Percentiles rank a stretch among this genome's conserved stretches.
phyloP scores from a whole-genome alignment of 257 asterid genomes.

The Ajuga chamaepitys region DNA sequence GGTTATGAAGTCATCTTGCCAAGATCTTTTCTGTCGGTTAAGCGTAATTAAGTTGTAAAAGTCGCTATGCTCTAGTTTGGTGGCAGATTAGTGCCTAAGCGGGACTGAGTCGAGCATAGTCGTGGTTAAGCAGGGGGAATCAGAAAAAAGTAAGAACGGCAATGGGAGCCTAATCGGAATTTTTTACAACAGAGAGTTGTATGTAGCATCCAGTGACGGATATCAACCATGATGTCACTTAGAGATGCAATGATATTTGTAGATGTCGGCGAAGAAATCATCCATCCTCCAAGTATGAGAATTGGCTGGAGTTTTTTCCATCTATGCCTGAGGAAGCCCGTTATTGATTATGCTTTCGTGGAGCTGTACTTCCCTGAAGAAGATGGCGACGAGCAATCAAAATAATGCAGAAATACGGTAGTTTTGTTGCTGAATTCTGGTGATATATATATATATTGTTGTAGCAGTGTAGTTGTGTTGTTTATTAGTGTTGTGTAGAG shows the following conservation, averaged over 20 bases:
- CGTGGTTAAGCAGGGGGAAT: too few species aligned
- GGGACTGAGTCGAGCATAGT: too few species aligned
- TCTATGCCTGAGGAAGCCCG: background rate
- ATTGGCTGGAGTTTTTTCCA: background rate
- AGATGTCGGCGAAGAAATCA: background rate
- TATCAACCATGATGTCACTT: slow-evolving; percentile 37
- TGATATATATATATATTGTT: background rate
- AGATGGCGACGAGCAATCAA: slow-evolving; percentile 11
- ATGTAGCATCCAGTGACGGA: slow-evolving; percentile 25
- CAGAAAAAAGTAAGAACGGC: too few species aligned
- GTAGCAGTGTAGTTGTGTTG: slow-evolving; percentile 19
- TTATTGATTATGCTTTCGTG: background rate
- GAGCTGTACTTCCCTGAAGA: background rate
- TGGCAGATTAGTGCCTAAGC: too few species aligned
- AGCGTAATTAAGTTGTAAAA: too few species aligned
- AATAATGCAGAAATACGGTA: slow-evolving; percentile 16
- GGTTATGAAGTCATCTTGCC: slow-evolving; percentile 17
- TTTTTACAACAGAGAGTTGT: too few species aligned
- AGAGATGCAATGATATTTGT: slow-evolving; percentile 12
- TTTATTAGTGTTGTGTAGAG: slow-evolving; percentile 32
- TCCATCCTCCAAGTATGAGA: slow-evolving; percentile 6
- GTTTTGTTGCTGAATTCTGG: slow-evolving; percentile 8
- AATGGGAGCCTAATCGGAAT: too few species aligned
- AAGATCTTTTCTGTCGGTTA: too few species aligned
- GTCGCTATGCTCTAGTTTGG: too few species aligned